phyloP scores from a whole-genome alignment of 768 basidiomycete species.

The Clathrus columnatus region DNA sequence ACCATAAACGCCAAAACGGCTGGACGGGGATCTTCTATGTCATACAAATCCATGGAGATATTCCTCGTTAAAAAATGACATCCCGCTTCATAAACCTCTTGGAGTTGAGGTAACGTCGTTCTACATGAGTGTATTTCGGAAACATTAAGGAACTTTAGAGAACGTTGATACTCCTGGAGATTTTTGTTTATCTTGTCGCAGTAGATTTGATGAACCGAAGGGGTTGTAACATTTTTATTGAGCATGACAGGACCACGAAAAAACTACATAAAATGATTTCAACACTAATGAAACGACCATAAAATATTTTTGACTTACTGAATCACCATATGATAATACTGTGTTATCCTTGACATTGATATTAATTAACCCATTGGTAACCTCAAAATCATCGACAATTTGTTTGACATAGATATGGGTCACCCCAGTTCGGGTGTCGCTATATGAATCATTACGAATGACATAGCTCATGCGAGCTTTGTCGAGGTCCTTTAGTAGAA shows the following conservation, averaged over 20 bases:
- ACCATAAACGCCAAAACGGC: no score
- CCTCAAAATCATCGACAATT: slow-evolving; percentile 75
- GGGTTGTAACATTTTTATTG: background rate
- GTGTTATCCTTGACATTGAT: slow-evolving; percentile 81
- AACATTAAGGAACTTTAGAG: no score
- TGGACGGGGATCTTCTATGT: no score
- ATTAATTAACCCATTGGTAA: slow-evolving; percentile 87
- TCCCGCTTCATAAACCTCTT: no score
- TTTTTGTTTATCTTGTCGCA: background rate
- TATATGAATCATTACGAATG: slow-evolving; percentile 79
- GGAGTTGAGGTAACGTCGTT: no score
- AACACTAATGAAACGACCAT: slow-evolving; percentile 3
- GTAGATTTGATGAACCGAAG: slow-evolving; percentile 1
- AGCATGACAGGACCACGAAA: slow-evolving; percentile 53
- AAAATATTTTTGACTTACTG: no score
- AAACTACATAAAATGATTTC: slow-evolving; percentile 41
- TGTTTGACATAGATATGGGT: slow-evolving; percentile 87
- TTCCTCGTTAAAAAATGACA: no score
- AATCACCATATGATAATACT: slow-evolving; percentile 82
- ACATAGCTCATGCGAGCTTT: background rate
- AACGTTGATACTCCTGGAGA: no score
- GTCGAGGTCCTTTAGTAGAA: background rate
- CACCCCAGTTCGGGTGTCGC: slow-evolving; percentile 73
- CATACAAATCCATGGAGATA: no score
- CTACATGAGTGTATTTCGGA: no score